Conservation (phyloP, 257 asterid genomes). For the Capsicum pubescens region DNA sequence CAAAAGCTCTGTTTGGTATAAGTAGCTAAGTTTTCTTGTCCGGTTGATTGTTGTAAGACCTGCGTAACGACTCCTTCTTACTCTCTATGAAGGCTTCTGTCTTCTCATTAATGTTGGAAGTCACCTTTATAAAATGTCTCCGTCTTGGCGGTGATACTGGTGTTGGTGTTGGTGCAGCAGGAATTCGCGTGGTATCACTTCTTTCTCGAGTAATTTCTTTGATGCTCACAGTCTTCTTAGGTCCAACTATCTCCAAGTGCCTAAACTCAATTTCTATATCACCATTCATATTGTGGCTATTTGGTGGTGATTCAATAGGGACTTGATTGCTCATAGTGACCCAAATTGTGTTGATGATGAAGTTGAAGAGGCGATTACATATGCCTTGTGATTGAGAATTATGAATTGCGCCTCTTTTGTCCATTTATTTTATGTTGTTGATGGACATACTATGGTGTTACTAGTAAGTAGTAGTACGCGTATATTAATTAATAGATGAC, state of each 20-base stretch:
- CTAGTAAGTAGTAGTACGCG: background rate
- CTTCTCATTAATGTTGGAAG: constrained; percentile 54
- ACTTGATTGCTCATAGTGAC: constrained; percentile 27
- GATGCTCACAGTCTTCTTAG: background rate
- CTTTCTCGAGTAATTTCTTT: background rate
- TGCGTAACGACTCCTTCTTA: constrained; percentile 54
- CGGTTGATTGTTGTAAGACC: constrained; percentile 38
- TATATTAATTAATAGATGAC: background rate
- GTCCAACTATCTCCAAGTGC: constrained; percentile 41
- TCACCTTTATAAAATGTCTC: constrained; percentile 43
- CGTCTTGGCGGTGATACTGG: background rate
- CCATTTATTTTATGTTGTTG: constrained; percentile 26
- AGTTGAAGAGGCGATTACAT: constrained; percentile 48
- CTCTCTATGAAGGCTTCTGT: constrained; percentile 60
- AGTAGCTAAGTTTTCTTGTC: constrained; percentile 26
- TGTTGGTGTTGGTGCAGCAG: background rate
- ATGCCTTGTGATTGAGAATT: constrained; percentile 40
- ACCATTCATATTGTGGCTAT: constrained; percentile 14
- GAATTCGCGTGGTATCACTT: constrained; percentile 34
- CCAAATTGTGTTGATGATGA: constrained; percentile 37
- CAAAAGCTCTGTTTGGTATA: background rate
- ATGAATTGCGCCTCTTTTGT: constrained; percentile 28
- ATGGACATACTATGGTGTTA: background rate
- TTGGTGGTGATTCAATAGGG: constrained; percentile 23
- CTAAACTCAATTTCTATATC: constrained; percentile 55